Conservation (phyloP, 768 basidiomycete genomes). For the Tricholomella constricta region DNA sequence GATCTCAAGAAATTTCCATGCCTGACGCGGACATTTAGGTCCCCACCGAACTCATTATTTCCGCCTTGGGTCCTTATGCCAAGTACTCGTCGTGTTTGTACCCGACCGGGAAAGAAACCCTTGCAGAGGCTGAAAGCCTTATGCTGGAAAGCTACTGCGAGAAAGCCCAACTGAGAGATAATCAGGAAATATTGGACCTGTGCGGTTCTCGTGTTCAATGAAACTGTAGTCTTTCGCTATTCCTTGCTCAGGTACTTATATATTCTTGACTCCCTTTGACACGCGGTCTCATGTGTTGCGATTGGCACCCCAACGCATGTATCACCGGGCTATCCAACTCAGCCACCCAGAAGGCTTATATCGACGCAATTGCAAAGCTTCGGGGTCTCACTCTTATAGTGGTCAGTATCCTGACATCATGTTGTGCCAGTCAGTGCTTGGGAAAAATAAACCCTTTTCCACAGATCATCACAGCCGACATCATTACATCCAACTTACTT, state of each 20-base stretch:
- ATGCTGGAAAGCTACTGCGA: conserved; percentile 70
- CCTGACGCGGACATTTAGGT: conserved; percentile 37
- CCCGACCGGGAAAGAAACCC: conserved; percentile 57
- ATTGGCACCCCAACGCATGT: conserved; percentile 68
- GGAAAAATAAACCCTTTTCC: neutral
- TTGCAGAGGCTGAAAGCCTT: conserved; percentile 63
- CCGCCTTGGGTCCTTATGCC: conserved; percentile 63
- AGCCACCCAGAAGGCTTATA: conserved; percentile 64
- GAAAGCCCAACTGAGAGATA: conserved; percentile 63
- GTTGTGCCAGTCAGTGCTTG: neutral
- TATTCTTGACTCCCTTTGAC: neutral
- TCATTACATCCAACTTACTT: conserved; percentile 68
- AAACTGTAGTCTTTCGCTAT: conserved; percentile 73
- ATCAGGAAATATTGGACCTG: conserved; percentile 63
- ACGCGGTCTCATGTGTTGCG: neutral
- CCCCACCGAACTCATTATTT: conserved; percentile 61
- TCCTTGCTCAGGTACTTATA: conserved; percentile 53
- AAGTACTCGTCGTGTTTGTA: conserved; percentile 72
- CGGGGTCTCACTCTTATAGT: conserved; percentile 56
- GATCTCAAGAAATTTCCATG: neutral
- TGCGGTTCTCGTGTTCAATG: conserved; percentile 54
- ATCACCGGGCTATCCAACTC: conserved; percentile 72
- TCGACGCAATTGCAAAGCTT: conserved; percentile 50
- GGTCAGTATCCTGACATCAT: conserved; percentile 27
- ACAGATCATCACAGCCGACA: conserved; percentile 69